A percentile compares a stretch with the other conserved stretches of the same genome.
phyloP scores from a whole-genome alignment of 2,329 filamentous ascomycete species.

The Arthroderma uncinatum region DNA sequence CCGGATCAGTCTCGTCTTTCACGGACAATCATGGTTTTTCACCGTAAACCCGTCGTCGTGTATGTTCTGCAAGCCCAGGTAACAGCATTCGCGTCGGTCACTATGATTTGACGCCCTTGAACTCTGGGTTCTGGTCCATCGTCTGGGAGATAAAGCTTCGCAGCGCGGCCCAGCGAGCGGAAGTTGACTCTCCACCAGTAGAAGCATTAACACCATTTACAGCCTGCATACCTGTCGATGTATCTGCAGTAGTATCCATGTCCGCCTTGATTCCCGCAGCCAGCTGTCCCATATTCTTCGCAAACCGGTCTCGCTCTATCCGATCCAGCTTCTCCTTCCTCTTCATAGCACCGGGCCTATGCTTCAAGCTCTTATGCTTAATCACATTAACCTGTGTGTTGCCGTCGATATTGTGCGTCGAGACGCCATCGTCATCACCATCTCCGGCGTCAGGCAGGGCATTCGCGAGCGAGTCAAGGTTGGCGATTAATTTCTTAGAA shows the following conservation, averaged over 20 bases:
- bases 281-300: conserved; percentile 68
- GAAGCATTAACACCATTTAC: conserved; percentile 7
- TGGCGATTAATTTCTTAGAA: conserved; percentile 65
- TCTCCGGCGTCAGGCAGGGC: conserved; percentile 58
- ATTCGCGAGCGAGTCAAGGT: conserved; percentile 64
- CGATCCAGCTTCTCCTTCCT: conserved; percentile 68
- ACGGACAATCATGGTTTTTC: too few species aligned
- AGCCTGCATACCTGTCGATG: neutral
- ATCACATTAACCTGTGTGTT: conserved; percentile 54
- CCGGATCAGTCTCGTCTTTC: too few species aligned
- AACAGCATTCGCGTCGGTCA: too few species aligned
- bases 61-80: too few species aligned
- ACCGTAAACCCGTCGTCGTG: too few species aligned
- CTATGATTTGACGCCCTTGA: conserved; percentile 32
- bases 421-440: conserved; percentile 38
- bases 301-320: conserved; percentile 74
- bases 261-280: conserved; percentile 30
- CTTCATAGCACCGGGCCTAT: conserved; percentile 68
- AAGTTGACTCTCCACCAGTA: conserved; percentile 21
- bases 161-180: conserved; percentile 66
- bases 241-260: conserved; percentile 11
- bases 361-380: conserved; percentile 61
- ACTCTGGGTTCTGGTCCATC: conserved; percentile 79
- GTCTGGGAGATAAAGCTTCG: conserved; percentile 74
- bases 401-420: conserved; percentile 27